Percentiles rank a stretch among this genome's conserved stretches.
These are phyloP conservation scores for Coniferiporia weirii DNA, from an alignment of 1,284 basidiomycete genomes.

Conservation along the genomic window DNA sequence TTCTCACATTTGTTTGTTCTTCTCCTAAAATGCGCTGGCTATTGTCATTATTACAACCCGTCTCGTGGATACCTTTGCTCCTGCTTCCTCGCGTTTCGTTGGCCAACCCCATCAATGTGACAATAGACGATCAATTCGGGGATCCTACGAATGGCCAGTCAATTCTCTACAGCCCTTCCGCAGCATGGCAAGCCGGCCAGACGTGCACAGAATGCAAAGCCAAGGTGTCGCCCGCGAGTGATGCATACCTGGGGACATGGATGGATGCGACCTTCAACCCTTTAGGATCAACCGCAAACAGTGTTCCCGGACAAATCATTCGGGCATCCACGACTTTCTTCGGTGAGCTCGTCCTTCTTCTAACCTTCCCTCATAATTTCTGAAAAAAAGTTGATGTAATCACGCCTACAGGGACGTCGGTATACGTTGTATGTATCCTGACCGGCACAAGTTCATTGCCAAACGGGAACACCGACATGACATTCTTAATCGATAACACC, in stretches of 20 bases:
- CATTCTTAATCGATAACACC: slow-evolving; percentile 8
- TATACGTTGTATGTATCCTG: slow-evolving; percentile 12
- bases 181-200: slow-evolving; percentile 11
- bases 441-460: slow-evolving; percentile 1
- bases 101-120: slow-evolving; percentile 5
- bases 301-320: slow-evolving; percentile 10
- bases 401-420: slow-evolving; percentile 6
- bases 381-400: background rate
- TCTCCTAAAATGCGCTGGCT: no score
- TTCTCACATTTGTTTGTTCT: no score
- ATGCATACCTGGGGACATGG: slow-evolving; percentile 13
- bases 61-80: no score
- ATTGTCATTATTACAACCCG: no score
- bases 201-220: slow-evolving; percentile 8
- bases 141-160: slow-evolving; percentile 9
- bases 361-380: background rate
- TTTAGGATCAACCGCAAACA: background rate
- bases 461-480: slow-evolving; percentile 15
- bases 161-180: slow-evolving; percentile 8
- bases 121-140: slow-evolving; percentile 14
- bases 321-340: slow-evolving; percentile 7
- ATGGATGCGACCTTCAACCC: slow-evolving; percentile 12
- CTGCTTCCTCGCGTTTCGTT: background rate
- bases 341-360: background rate
- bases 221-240: background rate